A percentile compares a stretch with the other conserved stretches of the same genome.
These are phyloP conservation scores for Acorus calamus DNA, from an alignment of 106 monocot species.

Conservation along the genomic window DNA sequence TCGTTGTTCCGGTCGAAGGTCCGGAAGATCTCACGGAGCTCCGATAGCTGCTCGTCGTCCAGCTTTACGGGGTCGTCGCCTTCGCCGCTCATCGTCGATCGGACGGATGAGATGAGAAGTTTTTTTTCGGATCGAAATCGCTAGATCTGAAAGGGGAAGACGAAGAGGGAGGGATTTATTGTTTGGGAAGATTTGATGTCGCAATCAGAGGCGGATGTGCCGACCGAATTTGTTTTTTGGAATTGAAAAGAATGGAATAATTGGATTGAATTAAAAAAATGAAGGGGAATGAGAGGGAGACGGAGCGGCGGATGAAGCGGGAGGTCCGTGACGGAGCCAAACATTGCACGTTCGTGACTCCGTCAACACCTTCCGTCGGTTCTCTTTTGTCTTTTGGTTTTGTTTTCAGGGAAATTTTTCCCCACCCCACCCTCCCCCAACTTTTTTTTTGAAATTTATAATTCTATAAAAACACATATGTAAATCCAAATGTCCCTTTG, in stretches of 20 bases:
- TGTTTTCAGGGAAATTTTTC: too few species aligned
- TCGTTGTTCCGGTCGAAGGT: conserved; percentile 91
- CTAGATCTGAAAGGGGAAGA: background rate
- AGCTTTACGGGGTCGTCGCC: conserved; percentile 10
- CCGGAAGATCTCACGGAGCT: conserved; percentile 76
- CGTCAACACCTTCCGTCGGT: too few species aligned
- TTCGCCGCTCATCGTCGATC: conserved; percentile 6
- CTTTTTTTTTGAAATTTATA: too few species aligned
- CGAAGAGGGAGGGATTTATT: too few species aligned
- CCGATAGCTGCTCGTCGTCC: conserved; percentile 61
- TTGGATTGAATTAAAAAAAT: background rate
- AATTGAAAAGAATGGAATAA: background rate
- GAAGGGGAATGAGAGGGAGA: background rate
- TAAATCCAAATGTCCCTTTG: too few species aligned
- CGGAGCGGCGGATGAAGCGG: conserved; percentile 3
- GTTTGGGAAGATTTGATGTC: background rate
- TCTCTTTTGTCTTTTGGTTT: too few species aligned
- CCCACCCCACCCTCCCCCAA: too few species aligned
- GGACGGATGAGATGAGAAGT: background rate
- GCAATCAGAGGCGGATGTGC: background rate
- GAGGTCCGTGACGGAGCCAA: background rate
- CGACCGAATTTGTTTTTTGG: background rate
- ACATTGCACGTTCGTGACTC: too few species aligned
- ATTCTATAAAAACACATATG: too few species aligned
- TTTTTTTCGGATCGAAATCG: too few species aligned